phyloP scores from a whole-genome alignment of 805 yeast genomes.

The Hanseniaspora mollemarum region DNA sequence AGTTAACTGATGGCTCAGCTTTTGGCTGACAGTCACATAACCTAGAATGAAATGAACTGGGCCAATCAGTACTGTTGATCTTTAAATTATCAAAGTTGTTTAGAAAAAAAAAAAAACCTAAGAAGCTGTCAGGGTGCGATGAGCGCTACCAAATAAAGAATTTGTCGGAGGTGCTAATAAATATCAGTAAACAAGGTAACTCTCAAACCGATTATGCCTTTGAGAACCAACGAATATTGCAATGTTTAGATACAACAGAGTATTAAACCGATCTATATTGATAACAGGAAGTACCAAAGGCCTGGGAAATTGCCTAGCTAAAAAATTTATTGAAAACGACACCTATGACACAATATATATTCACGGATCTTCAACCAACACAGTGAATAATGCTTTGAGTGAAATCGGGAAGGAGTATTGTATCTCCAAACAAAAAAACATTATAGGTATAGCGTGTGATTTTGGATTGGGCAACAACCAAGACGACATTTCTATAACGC shows the following conservation, averaged over 20 bases:
- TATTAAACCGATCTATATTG: constrained; percentile 18
- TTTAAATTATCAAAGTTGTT: too few relatives aligned
- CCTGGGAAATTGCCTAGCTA: constrained; percentile 31
- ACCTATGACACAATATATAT: background rate
- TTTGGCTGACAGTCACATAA: too few relatives aligned
- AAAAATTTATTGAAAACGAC: constrained; percentile 13
- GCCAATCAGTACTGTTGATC: too few relatives aligned
- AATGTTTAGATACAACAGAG: background rate
- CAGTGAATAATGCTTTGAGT: background rate
- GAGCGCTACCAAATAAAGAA: too few relatives aligned
- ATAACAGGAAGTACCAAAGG: constrained; percentile 38
- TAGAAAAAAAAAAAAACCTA: too few relatives aligned
- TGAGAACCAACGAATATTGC: too few relatives aligned
- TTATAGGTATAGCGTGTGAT: constrained; percentile 2
- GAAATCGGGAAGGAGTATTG: background rate
- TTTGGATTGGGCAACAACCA: background rate
- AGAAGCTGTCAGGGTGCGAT: background rate
- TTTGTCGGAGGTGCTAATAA: too few relatives aligned
- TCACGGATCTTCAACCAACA: constrained; percentile 4
- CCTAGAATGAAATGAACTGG: too few relatives aligned
- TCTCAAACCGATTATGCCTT: too few relatives aligned
- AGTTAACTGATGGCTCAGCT: background rate
- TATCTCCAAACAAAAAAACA: background rate
- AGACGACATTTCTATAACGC: background rate
- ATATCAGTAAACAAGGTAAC: too few relatives aligned